Percentiles rank a stretch among this genome's conserved stretches.
These are phyloP conservation scores for Populus simonii DNA, from an alignment of 345 rosid genomes.

Conservation along the genomic window DNA sequence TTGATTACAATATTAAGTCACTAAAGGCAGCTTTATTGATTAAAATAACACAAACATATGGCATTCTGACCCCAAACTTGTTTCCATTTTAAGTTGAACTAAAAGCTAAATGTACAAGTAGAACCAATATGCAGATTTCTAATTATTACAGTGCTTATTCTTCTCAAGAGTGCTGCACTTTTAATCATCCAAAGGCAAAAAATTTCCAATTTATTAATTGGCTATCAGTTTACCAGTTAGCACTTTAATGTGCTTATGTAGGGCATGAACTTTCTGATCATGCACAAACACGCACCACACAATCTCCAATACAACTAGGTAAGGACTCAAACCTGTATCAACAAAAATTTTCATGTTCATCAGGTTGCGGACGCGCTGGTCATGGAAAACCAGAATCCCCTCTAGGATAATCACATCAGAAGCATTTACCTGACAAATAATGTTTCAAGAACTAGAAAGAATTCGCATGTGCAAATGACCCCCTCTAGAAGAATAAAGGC, in stretches of 20 bases:
- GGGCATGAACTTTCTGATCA: background rate
- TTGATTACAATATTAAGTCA: background rate
- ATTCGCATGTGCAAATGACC: background rate
- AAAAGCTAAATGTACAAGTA: background rate
- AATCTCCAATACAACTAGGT: background rate
- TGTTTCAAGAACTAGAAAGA: background rate
- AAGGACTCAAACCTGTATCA: constrained; percentile 67
- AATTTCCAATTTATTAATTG: background rate
- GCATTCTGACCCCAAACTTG: background rate
- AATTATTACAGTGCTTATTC: background rate
- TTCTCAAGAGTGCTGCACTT: background rate
- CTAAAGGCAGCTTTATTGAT: background rate
- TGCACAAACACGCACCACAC: background rate
- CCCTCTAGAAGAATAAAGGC: background rate
- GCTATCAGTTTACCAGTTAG: background rate
- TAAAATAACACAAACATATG: background rate
- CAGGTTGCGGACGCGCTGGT: constrained; percentile 76
- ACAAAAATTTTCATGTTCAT: constrained; percentile 99
- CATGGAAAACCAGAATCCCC: constrained; percentile 96
- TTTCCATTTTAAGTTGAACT: background rate
- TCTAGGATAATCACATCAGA: constrained; percentile 97
- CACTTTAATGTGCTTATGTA: background rate
- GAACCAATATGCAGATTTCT: background rate
- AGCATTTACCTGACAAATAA: constrained; percentile 69
- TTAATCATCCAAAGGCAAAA: background rate